These are phyloP conservation scores for Candida pseudocylindracea DNA, from an alignment of 1,139 yeast genomes.

Conservation along the genomic window DNA sequence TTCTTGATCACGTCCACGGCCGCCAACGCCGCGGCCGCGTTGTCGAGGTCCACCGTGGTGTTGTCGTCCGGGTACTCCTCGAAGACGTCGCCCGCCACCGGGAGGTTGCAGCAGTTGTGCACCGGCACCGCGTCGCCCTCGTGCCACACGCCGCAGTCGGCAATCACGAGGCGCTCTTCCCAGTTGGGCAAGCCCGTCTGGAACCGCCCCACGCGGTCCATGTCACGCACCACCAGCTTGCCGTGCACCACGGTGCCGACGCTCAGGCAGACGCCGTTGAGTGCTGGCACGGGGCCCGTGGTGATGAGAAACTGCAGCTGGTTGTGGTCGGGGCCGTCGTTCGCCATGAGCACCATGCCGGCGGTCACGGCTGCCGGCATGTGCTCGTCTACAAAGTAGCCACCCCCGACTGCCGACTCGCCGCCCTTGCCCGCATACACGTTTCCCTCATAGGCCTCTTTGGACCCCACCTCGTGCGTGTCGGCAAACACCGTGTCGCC, in stretches of 20 bases:
- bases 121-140: conserved; percentile 29
- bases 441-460: conserved; percentile 9
- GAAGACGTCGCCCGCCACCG: conserved; percentile 42
- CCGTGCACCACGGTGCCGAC: conserved; percentile 47
- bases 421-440: conserved; percentile 28
- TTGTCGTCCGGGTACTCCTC: conserved; percentile 56
- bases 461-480: conserved; percentile 16
- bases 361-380: conserved; percentile 16
- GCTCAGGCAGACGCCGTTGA: conserved; percentile 54
- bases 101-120: conserved; percentile 35
- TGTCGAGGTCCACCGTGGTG: too few relatives aligned
- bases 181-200: not conserved
- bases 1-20: too few relatives aligned
- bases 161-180: conserved; percentile 22
- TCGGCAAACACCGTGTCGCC: conserved; percentile 25
- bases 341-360: conserved; percentile 45
- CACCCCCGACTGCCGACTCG: conserved; percentile 16
- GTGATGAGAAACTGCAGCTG: conserved; percentile 67
- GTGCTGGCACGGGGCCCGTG: conserved; percentile 47
- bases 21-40: too few relatives aligned
- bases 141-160: conserved; percentile 46
- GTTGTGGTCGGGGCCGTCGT: conserved; percentile 32
- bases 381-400: conserved; percentile 34
- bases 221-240: conserved; percentile 43
- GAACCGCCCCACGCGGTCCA: conserved; percentile 28